Conservation (phyloP, 2,329 filamentous ascomycete species). For the Acrocalymma vagum region DNA sequence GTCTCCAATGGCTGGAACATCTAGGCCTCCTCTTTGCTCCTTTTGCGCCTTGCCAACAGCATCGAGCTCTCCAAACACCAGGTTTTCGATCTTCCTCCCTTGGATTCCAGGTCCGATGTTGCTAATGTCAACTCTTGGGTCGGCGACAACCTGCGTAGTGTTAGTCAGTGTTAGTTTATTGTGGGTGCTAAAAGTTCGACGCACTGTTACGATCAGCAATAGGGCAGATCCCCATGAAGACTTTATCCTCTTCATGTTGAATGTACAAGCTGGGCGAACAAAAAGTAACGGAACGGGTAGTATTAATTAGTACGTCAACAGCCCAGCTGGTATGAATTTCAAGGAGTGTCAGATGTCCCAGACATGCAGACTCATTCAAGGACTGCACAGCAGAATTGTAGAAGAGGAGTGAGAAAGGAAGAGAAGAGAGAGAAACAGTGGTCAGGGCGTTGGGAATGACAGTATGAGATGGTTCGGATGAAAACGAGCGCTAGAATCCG, state of each 20-base stretch:
- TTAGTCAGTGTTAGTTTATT: conserved; percentile 29
- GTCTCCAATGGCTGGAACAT: conserved; percentile 13
- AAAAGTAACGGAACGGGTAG: conserved; percentile 8
- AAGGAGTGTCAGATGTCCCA: conserved; percentile 33
- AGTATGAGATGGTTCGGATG: conserved; percentile 28
- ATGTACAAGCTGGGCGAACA: conserved; percentile 4
- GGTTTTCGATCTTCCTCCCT: conserved; percentile 33
- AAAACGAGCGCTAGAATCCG: conserved; percentile 38
- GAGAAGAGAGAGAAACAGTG: conserved; percentile 23
- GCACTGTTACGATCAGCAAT: conserved; percentile 40
- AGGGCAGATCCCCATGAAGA: conserved; percentile 32
- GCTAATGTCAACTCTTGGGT: conserved; percentile 35
- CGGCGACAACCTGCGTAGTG: conserved; percentile 35
- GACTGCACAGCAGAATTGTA: conserved; percentile 47
- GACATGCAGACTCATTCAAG: conserved; percentile 44
- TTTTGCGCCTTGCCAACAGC: conserved; percentile 21
- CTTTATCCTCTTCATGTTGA: conserved; percentile 40
- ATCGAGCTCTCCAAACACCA: conserved; percentile 26
- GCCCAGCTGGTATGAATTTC: conserved; percentile 42
- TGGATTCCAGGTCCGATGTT: conserved; percentile 28
- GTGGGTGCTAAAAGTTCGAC: conserved; percentile 13
- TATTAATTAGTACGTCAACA: conserved; percentile 46
- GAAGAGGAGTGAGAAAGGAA: conserved; percentile 31
- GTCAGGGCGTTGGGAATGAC: too few species aligned
- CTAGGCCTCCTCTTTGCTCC: conserved; percentile 20